These are phyloP conservation scores for Brettanomyces bruxellensis DNA, from an alignment of 805 yeast genomes.

Conservation along the genomic window DNA sequence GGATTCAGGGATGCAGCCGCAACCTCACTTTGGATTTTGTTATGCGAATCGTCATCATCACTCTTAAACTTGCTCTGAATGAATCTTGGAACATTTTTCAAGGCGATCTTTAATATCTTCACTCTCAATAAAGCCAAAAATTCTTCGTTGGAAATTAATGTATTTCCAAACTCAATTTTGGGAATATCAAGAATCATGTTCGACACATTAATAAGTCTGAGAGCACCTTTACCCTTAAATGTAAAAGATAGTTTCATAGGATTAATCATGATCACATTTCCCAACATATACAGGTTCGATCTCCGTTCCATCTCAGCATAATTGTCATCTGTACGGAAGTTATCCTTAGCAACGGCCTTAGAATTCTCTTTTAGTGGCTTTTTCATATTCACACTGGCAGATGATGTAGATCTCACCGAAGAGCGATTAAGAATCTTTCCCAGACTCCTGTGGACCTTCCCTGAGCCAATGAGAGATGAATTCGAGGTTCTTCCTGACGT, in stretches of 20 bases:
- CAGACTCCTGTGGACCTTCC: background rate
- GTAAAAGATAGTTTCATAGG: constrained; percentile 45
- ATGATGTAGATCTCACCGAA: background rate
- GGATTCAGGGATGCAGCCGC: background rate
- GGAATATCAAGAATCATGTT: constrained; percentile 64
- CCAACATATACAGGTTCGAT: constrained; percentile 32
- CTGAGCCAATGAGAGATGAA: background rate
- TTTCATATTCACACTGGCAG: background rate
- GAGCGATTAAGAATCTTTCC: background rate
- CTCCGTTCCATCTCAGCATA: constrained; percentile 33
- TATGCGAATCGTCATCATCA: background rate
- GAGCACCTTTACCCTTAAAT: constrained; percentile 67
- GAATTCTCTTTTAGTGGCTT: background rate
- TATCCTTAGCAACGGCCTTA: background rate
- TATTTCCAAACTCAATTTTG: constrained; percentile 44
- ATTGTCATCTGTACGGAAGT: constrained; percentile 23
- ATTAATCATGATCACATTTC: constrained; percentile 24
- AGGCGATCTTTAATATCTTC: constrained; percentile 43
- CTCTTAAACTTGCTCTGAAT: constrained; percentile 59
- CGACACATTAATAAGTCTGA: constrained; percentile 66
- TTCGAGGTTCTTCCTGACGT: background rate
- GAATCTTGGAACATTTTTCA: constrained; percentile 67
- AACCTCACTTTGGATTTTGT: background rate
- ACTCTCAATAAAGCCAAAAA: constrained; percentile 53
- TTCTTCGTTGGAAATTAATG: constrained; percentile 68